These are phyloP conservation scores for Crithidia brevicula DNA, from an alignment of 208 protist species.

Conservation along the genomic window DNA sequence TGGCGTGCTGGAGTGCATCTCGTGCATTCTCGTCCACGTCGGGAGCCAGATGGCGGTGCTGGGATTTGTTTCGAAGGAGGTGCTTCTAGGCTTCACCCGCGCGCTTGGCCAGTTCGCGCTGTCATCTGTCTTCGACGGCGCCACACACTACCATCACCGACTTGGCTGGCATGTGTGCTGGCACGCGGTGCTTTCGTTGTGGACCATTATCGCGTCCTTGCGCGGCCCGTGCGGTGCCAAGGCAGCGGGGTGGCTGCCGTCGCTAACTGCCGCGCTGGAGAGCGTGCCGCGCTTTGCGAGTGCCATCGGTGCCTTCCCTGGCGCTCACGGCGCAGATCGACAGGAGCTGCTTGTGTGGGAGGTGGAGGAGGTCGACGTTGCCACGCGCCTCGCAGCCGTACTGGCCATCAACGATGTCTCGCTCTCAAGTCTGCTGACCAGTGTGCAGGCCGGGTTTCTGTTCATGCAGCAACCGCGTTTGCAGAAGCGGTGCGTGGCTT, in stretches of 20 bases:
- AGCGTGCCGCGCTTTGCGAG: conserved; percentile 52
- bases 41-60: conserved; percentile 14
- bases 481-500: conserved; percentile 23
- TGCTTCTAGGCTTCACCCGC: conserved; percentile 40
- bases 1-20: conserved; percentile 40
- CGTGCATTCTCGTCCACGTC: conserved; percentile 29
- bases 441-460: conserved; percentile 58
- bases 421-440: conserved; percentile 36
- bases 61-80: conserved; percentile 32
- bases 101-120: conserved; percentile 58
- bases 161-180: conserved; percentile 67
- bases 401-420: conserved; percentile 44
- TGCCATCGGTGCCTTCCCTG: conserved; percentile 56
- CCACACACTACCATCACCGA: conserved; percentile 31
- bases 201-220: conserved; percentile 18
- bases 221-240: conserved; percentile 13
- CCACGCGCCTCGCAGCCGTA: conserved; percentile 42
- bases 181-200: conserved; percentile 56
- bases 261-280: conserved; percentile 32
- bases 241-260: conserved; percentile 38
- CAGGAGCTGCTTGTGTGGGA: conserved; percentile 55
- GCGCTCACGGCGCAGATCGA: conserved; percentile 4
- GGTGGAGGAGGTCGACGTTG: conserved; percentile 57
- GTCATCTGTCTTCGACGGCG: conserved; percentile 39
- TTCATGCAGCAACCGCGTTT: conserved; percentile 26